A percentile compares a stretch with the other conserved stretches of the same genome.
Conservation (phyloP, 202 grass and related monocot species). For the Carex arenaria region DNA sequence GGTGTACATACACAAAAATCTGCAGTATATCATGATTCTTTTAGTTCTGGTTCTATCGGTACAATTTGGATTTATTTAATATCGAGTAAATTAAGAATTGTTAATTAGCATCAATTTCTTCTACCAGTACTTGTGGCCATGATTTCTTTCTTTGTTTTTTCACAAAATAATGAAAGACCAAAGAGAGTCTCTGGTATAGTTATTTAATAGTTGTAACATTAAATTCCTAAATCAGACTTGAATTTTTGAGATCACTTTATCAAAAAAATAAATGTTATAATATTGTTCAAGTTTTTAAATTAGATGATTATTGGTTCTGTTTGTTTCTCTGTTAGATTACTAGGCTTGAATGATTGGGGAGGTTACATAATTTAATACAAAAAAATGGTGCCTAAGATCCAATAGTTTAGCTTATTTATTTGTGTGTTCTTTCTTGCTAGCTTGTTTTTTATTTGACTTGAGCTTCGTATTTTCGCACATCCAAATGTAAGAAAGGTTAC, state of each 20-base stretch:
- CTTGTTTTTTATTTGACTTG: not conserved
- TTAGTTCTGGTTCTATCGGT: not conserved
- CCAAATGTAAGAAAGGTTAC: not conserved
- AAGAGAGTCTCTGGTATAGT: not conserved
- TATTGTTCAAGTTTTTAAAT: not conserved
- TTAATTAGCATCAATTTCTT: not conserved
- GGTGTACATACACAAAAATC: not conserved
- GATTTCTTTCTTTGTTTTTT: not conserved
- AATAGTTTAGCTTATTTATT: not conserved
- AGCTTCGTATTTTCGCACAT: not conserved
- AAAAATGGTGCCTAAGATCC: not conserved
- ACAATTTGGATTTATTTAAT: not conserved
- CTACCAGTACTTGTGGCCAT: not conserved
- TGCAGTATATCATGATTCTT: not conserved
- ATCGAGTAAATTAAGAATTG: not conserved
- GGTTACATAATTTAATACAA: not conserved
- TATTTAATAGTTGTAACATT: not conserved
- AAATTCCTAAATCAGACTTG: too few species aligned
- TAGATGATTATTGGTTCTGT: not conserved
- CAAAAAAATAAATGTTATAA: not conserved
- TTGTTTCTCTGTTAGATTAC: constrained; percentile 1
- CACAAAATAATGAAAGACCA: not conserved
- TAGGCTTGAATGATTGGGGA: not conserved
- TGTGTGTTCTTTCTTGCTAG: not conserved
- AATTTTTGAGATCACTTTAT: too few species aligned